Percentiles rank a stretch among this genome's conserved stretches.
phyloP scores from a whole-genome alignment of 345 rosid genomes.

The Barbarea vulgaris region DNA sequence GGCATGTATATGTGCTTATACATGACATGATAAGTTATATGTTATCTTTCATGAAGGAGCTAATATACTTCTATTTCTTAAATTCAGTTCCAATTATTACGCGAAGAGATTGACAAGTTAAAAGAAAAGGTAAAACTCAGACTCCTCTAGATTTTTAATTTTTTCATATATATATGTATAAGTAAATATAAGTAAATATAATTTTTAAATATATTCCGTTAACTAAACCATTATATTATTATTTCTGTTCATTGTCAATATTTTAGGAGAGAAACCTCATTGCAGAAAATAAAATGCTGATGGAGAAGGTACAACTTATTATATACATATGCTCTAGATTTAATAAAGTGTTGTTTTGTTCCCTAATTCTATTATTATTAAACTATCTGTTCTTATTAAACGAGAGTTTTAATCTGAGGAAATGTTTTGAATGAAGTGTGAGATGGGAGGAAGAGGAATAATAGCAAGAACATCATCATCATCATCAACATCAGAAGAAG shows the following conservation, averaged over 20 bases:
- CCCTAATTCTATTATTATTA: neutral
- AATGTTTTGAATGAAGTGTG: constrained; percentile 47
- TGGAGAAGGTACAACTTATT: constrained; percentile 47
- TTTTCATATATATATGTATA: neutral
- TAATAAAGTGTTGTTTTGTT: neutral
- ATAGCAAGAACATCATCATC: constrained; percentile 16
- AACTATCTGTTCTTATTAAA: neutral
- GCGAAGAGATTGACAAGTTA: constrained; percentile 65
- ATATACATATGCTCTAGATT: neutral
- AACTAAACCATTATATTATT: neutral
- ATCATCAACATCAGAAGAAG: constrained; percentile 25
- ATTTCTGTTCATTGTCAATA: neutral
- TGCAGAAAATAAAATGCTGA: constrained; percentile 57
- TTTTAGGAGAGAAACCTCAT: constrained; percentile 56
- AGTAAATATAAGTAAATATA: too few relatives aligned
- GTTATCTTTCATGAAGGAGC: neutral
- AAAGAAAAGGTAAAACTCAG: constrained; percentile 58
- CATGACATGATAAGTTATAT: neutral
- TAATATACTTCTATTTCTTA: constrained; percentile 2
- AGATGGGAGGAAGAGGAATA: constrained; percentile 32
- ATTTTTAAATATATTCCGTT: neutral
- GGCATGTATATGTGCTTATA: constrained; percentile 1
- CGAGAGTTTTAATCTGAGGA: constrained; percentile 6
- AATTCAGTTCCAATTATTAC: constrained; percentile 59
- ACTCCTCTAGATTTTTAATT: constrained; percentile 6